Conservation (phyloP, 257 asterid genomes). For the Gentiana straminea region DNA sequence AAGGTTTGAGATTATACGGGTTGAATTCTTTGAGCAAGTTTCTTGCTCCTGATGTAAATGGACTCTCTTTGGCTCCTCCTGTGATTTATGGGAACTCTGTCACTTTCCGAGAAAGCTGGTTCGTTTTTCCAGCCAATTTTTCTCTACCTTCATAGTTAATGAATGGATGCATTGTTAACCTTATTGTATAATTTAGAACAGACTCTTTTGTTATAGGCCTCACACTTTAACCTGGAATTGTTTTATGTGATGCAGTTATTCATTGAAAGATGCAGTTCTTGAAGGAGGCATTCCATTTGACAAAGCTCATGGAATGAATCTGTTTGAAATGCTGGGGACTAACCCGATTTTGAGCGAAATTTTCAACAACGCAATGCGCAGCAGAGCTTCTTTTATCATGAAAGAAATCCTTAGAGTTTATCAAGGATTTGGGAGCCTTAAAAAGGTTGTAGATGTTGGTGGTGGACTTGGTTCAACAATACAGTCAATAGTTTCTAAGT, state of each 20-base stretch:
- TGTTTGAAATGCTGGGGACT: constrained; percentile 5
- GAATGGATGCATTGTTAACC: too few relatives aligned
- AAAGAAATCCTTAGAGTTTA: constrained; percentile 19
- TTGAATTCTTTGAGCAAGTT: constrained; percentile 25
- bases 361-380: constrained; percentile 15
- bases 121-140: not conserved
- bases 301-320: constrained; percentile 7
- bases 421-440: constrained; percentile 28
- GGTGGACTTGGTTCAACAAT: constrained; percentile 37
- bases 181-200: too few relatives aligned
- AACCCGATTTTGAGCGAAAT: constrained; percentile 11
- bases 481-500: constrained; percentile 18
- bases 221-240: too few relatives aligned
- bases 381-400: not conserved
- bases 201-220: too few relatives aligned
- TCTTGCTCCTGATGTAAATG: constrained; percentile 21
- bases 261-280: constrained; percentile 9
- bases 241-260: not conserved
- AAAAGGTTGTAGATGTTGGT: constrained; percentile 37
- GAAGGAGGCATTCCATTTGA: constrained; percentile 14
- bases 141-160: not conserved
- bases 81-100: not conserved
- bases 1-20: constrained; percentile 15
- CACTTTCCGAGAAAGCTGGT: not conserved
- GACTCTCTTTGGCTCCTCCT: constrained; percentile 22